Evolutionary conservation across 192 early-diverging fungal genomes (phyloP).

Genomic region (Coemansia sp.): DNA sequence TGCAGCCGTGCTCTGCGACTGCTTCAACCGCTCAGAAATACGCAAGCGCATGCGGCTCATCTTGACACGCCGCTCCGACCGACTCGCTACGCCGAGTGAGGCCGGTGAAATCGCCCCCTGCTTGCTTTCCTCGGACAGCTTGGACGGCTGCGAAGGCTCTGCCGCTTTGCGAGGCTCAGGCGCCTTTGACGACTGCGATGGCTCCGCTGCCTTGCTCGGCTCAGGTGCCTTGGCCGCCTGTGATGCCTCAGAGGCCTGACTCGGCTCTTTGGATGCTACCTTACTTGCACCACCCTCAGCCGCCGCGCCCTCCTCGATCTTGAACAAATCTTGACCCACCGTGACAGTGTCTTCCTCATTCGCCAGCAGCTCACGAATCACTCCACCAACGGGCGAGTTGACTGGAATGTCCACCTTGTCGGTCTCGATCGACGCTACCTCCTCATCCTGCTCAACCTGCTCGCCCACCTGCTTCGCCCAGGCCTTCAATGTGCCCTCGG

Average conservation of each 20-base stretch:
- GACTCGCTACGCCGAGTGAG: constrained; percentile 33
- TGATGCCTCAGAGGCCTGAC: constrained; percentile 31
- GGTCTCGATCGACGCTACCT: constrained; percentile 96
- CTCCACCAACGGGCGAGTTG: constrained; percentile 92
- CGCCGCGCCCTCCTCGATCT: constrained; percentile 67
- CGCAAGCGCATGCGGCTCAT: constrained; percentile 98
- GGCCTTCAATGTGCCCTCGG: constrained; percentile 93
- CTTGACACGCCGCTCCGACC: constrained; percentile 66
- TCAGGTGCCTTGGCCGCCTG: constrained; percentile 36
- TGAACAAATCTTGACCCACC: constrained; percentile 92
- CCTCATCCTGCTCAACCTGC: constrained; percentile 91
- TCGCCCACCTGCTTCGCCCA: constrained; percentile 98
- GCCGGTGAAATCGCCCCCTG: constrained; percentile 14
- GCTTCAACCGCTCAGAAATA: constrained; percentile 93
- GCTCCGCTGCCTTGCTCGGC: constrained; percentile 23
- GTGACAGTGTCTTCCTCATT: constrained; percentile 88
- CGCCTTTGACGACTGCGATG: constrained; percentile 41
- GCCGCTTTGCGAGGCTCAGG: constrained; percentile 29
- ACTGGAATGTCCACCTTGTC: constrained; percentile 99
- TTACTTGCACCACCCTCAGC: constrained; percentile 36
- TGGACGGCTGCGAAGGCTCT: constrained; percentile 22
- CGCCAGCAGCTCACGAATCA: constrained; percentile 77
- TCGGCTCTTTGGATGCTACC: constrained; percentile 11
- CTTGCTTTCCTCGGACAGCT: constrained; percentile 24
- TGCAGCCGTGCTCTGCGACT: constrained; percentile 95